Evolutionary conservation across 164 flowering plant genomes (phyloP).

Genomic region (Vitis cinerea): DNA sequence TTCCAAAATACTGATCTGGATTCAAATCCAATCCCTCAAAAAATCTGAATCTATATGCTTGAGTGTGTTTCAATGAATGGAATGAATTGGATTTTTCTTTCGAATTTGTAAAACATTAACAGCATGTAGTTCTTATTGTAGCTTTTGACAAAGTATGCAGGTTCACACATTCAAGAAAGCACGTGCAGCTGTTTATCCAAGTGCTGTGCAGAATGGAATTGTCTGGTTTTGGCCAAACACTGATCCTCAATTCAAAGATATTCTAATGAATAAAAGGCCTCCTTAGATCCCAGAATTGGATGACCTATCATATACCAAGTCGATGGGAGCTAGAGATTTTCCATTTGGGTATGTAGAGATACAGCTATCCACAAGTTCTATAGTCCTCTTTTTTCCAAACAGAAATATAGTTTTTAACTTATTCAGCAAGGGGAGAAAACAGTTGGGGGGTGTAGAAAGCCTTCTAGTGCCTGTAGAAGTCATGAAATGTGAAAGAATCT

Average conservation of each 20-base stretch:
- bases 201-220: conserved; percentile 54
- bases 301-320: conserved; percentile 67
- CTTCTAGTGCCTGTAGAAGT: too few relatives aligned
- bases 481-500: too few relatives aligned
- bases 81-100: too few relatives aligned
- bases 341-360: conserved; percentile 70
- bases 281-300: conserved; percentile 77
- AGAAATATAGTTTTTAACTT: too few relatives aligned
- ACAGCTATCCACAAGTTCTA: not conserved
- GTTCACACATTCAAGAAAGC: conserved; percentile 74
- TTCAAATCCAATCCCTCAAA: too few relatives aligned
- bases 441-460: too few relatives aligned
- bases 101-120: too few relatives aligned
- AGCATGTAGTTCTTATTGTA: too few relatives aligned
- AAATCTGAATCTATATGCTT: too few relatives aligned
- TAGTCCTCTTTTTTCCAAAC: not conserved
- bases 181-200: conserved; percentile 80
- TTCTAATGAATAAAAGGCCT: conserved; percentile 53
- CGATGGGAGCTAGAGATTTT: conserved; percentile 66
- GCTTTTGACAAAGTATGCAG: conserved; percentile 33
- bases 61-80: too few relatives aligned
- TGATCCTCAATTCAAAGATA: conserved; percentile 64
- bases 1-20: not conserved
- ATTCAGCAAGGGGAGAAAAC: too few relatives aligned
- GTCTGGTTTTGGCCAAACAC: conserved; percentile 95